phyloP scores from a whole-genome alignment of 495 filamentous ascomycete species.

The Delitschia confertaspora region DNA sequence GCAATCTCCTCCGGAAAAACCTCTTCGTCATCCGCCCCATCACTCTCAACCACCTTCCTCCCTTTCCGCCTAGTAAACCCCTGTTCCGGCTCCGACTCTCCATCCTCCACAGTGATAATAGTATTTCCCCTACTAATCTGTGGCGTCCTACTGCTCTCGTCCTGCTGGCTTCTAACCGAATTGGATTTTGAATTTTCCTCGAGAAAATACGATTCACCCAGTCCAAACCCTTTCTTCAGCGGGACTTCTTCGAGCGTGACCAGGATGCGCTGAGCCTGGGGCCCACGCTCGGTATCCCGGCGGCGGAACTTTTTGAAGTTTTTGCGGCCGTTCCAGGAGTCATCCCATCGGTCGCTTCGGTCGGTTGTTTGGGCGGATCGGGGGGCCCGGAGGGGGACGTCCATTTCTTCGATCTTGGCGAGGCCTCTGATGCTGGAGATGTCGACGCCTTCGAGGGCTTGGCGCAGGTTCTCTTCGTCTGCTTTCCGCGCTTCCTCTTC shows the following conservation, averaged over 20 bases:
- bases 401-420: conserved; percentile 74
- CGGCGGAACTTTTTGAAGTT: conserved; percentile 91
- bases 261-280: conserved; percentile 13
- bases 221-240: conserved; percentile 61
- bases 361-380: conserved; percentile 12
- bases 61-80: conserved; percentile 12
- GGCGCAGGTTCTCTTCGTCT: conserved; percentile 51
- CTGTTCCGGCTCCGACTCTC: conserved; percentile 14
- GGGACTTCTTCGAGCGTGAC: conserved; percentile 72
- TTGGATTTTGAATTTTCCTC: conserved; percentile 29
- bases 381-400: conserved; percentile 38
- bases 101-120: conserved; percentile 18
- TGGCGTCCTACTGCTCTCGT: conserved; percentile 29
- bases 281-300: conserved; percentile 36
- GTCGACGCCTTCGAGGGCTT: conserved; percentile 50
- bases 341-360: conserved; percentile 67
- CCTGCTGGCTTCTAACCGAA: conserved; percentile 6
- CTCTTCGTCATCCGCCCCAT: conserved; percentile 18
- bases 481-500: conserved; percentile 52
- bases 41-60: conserved; percentile 12
- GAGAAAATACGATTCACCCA: conserved; percentile 79
- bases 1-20: conserved; percentile 25
- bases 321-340: conserved; percentile 87
- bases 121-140: conserved; percentile 27
- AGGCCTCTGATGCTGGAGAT: conserved; percentile 64